Evolutionary conservation across 768 basidiomycete species (phyloP).

Genomic region (Ramaria sp.): DNA sequence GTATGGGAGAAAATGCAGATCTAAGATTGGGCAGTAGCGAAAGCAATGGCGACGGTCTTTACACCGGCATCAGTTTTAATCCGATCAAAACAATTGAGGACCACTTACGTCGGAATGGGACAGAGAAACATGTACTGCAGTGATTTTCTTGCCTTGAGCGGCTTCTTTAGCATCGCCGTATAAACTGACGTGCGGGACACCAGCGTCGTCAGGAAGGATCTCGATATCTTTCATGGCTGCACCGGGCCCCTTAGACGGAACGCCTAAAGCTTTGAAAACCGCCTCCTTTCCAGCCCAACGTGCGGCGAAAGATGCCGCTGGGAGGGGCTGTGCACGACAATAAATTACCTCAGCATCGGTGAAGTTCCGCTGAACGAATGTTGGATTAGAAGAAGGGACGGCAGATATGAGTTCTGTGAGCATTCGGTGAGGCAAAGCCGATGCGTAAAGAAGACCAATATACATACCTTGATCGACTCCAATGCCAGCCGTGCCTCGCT

Average conservation of each 20-base stretch:
- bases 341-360: conserved; percentile 81
- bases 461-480: conserved; percentile 79
- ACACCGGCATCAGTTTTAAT: conserved; percentile 3
- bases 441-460: neutral
- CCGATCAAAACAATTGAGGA: neutral
- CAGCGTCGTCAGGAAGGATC: conserved; percentile 71
- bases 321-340: conserved; percentile 78
- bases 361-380: conserved; percentile 88
- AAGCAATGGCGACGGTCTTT: conserved; percentile 78
- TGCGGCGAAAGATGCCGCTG: conserved; percentile 85
- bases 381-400: conserved; percentile 81
- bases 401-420: conserved; percentile 76
- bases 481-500: conserved; percentile 55
- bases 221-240: conserved; percentile 98
- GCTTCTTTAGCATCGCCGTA: conserved; percentile 71
- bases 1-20: neutral
- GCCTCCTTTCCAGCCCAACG: conserved; percentile 98
- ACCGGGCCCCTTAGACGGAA: conserved; percentile 82
- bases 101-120: conserved; percentile 83
- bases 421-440: conserved; percentile 7
- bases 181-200: conserved; percentile 67
- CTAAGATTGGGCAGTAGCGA: conserved; percentile 34
- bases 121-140: conserved; percentile 69
- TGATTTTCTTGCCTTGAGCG: conserved; percentile 64
- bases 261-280: conserved; percentile 90